Base-by-base conservation (phyloP, 73 alveolate species). In the Effrenium voratum region DNA sequence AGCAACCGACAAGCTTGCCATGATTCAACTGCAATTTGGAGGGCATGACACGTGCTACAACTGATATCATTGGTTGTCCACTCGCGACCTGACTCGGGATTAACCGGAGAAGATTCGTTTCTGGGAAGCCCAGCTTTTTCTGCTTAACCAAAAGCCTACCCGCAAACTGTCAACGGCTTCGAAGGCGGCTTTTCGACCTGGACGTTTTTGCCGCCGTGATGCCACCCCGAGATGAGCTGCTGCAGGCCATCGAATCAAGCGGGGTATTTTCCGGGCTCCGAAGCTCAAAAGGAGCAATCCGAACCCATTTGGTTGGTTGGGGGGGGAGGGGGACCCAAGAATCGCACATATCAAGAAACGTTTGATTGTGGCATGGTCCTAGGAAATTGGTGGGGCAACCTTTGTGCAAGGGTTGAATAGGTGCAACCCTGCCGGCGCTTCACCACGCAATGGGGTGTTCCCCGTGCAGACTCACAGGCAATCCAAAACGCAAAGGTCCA, bases 191-290 rank as follows among this genome's bases (percentile, higher is more conserved):
- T 15, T 70, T 70, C 41, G 95, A 87, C 16, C 84, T 87, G 22
- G 95, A 87, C 40, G 95, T 72, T 22, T 87, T 43, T 32, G 70
- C 95, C 50, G 70, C 45, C 26, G 70, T 87, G 66, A 70, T 87
- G 2, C 95, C 95, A 16, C 95, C 95, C 6, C 82, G 80, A 47
- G 95, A 87, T 44, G 95, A 87, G 70, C 41, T 87, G 85, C 70
- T 87, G 50, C 95, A 87, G 95, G 95, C 6, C 60, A 15, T 60
- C 75, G 3, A 3, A 36, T 60, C 75, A 60, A 24, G 75, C 36
- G 28, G 75, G 75, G 75, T 60, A 22, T 60, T 60, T 32, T 10
- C 5, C 5, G 38, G 36, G 75, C 75, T 10, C 40, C 30, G 36
- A 8, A 60, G 12, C 40, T 8, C 75, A 22, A 15, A 24, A 60